Evolutionary conservation across 495 filamentous ascomycete genomes (phyloP), one percentile per base, ranked within the genome.

Genomic region (Aspergillus sparsus): DNA sequence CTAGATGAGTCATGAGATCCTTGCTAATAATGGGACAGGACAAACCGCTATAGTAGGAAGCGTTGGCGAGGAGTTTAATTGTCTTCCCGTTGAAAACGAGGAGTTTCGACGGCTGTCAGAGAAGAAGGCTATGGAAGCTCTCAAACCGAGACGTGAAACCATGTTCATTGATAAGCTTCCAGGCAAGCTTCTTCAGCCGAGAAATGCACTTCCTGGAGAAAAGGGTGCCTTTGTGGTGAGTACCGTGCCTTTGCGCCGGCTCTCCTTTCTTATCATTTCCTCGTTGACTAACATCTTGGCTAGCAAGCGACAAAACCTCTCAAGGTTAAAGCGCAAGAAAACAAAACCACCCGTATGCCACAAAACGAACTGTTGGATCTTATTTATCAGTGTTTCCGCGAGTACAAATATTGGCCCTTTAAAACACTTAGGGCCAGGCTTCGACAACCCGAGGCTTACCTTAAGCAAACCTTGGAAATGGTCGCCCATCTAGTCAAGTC

Each of bases 361-460:
- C 84, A 89, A 69, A 88, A 90, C 77, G 87, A 92, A 69, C 85
- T 98, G 39, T 73, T 96, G 74, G 91, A 97, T 71, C 77, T 77
- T 44, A 86, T 98, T 58, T 92, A 91, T 77, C 71, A 78, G 13
- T 89, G 85, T 68, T 98, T 98, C 83, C 82, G 85, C 35, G 73
- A 86, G 53, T 96, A 88, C 79, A 84, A 83, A 54, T 97, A 92
- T 74, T 98, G 93, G 93, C 83, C 89, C 15, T 88, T 98, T 78
- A 92, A 89, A 66, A 83, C 84, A 0, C 83, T 98, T 63, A 89
- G 89, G 60, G 76, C 81, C 18, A 73, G 77, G 61, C 81, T 93
- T 35, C 78, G 83, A 52, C 94, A 98, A 76, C 94, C 94, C 0
- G 94, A 98, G 69, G 87, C 88, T 5, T 98, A 92, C 71, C 85